These are phyloP conservation scores for Xerocomus potaroensis DNA, from an alignment of 768 basidiomycete genomes.

Conservation along the genomic window DNA sequence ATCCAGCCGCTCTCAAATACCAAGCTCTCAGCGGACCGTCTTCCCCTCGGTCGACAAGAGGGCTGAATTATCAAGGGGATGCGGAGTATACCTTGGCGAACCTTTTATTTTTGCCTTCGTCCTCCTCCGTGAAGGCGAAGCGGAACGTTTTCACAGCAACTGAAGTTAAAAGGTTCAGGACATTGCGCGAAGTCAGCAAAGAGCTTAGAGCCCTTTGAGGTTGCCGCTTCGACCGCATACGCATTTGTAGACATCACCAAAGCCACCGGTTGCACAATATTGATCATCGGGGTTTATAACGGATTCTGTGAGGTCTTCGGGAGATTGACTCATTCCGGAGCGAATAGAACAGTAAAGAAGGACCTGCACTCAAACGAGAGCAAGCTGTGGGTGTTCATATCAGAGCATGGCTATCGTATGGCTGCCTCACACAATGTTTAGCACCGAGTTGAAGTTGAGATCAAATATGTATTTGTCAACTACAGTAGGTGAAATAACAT, in stretches of 20 bases:
- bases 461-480: too few species aligned
- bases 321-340: background rate
- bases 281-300: background rate
- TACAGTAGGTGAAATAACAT: background rate
- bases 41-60: background rate
- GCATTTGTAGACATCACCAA: conserved; percentile 5
- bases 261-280: conserved; percentile 4
- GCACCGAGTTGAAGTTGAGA: too few species aligned
- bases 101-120: background rate
- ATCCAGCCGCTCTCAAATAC: conserved; percentile 6
- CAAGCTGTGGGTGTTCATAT: too few species aligned
- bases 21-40: conserved; percentile 13
- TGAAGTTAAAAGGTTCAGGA: background rate
- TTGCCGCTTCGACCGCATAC: background rate
- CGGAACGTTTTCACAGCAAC: conserved; percentile 12
- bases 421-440: too few species aligned
- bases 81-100: background rate
- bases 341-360: too few species aligned
- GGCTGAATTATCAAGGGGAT: background rate
- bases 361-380: too few species aligned
- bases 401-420: too few species aligned
- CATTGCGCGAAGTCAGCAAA: background rate
- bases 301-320: conserved; percentile 4
- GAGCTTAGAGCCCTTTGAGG: background rate
- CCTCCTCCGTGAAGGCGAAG: conserved; percentile 7